These are phyloP conservation scores for Neoscytalidium dimidiatum DNA, from an alignment of 2,329 filamentous ascomycete genomes.

Conservation along the genomic window DNA sequence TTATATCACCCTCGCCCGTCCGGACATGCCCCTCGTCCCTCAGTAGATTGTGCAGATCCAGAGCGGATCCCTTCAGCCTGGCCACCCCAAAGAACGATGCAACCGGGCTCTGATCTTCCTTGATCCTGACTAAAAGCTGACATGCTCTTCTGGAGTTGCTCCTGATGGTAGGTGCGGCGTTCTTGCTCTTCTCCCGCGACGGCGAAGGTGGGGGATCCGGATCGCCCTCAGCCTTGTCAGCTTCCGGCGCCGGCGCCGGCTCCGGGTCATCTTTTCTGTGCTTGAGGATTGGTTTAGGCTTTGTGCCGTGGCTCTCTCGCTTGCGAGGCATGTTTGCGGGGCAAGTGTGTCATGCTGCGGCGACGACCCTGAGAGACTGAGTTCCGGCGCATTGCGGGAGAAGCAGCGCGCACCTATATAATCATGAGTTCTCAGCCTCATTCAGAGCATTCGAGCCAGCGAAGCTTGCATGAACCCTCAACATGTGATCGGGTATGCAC, in stretches of 20 bases:
- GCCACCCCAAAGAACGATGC: slow-evolving; percentile 2
- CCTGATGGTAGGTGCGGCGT: not conserved
- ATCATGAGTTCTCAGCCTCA: not conserved
- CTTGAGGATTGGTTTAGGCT: not conserved
- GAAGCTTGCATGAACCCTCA: not conserved
- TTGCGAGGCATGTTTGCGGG: not conserved
- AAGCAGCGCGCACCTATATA: not conserved
- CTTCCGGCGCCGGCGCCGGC: not conserved
- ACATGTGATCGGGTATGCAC: not conserved
- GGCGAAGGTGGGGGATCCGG: not conserved
- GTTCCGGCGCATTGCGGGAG: not conserved
- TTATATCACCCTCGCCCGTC: not conserved
- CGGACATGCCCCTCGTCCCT: not conserved
- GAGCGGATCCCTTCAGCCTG: not conserved
- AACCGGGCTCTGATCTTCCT: not conserved
- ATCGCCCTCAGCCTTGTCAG: not conserved
- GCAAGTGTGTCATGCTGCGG: not conserved
- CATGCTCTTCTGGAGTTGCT: not conserved
- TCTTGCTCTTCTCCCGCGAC: not conserved
- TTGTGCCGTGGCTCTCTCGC: not conserved
- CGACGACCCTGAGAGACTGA: not conserved
- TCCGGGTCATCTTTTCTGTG: not conserved
- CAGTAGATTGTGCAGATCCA: slow-evolving; percentile 4
- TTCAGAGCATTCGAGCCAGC: not conserved
- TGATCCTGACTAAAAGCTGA: not conserved